These are phyloP conservation scores for Pilasporangium apinafurcum DNA, from an alignment of 352 stramenopile species.

Conservation along the genomic window DNA sequence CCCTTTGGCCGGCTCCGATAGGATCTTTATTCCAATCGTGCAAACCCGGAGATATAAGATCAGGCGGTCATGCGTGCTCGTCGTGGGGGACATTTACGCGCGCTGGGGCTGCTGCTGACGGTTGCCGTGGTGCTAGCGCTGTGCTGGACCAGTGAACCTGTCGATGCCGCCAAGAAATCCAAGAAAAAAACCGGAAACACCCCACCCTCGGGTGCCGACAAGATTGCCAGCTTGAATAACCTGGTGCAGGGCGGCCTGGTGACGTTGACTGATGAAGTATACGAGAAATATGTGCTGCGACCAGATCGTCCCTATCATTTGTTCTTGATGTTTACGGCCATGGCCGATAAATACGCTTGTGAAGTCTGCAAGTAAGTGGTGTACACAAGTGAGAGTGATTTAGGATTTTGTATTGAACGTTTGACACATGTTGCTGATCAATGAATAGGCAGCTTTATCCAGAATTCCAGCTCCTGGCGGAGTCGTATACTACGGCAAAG, in stretches of 20 bases:
- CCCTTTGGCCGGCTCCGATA: too few relatives aligned
- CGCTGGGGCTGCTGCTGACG: slow-evolving; percentile 26
- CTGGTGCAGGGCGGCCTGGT: slow-evolving; percentile 55
- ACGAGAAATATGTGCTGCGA: slow-evolving; percentile 45
- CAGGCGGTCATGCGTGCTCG: too few relatives aligned
- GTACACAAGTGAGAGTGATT: background rate
- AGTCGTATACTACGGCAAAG: slow-evolving; percentile 60
- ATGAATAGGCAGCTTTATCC: slow-evolving; percentile 53
- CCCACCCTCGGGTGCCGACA: slow-evolving; percentile 42
- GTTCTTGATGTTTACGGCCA: slow-evolving; percentile 73
- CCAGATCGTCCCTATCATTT: slow-evolving; percentile 78
- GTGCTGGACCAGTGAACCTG: slow-evolving; percentile 10
- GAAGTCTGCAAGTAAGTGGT: slow-evolving; percentile 59
- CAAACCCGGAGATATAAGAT: too few relatives aligned
- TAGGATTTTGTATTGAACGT: background rate
- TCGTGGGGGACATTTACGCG: too few relatives aligned
- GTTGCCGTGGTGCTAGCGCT: slow-evolving; percentile 30
- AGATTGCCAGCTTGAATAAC: slow-evolving; percentile 47
- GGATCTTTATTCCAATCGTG: too few relatives aligned
- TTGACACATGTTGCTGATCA: too few relatives aligned
- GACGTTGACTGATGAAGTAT: slow-evolving; percentile 46
- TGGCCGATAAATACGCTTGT: slow-evolving; percentile 67
- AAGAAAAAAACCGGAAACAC: slow-evolving; percentile 17
- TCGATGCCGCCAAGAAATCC: slow-evolving; percentile 34
- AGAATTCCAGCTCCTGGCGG: slow-evolving; percentile 55